A percentile compares a stretch with the other conserved stretches of the same genome.
Evolutionary conservation across 192 early-diverging fungal species (phyloP).

Genomic region (Haplosporangium gracile): DNA sequence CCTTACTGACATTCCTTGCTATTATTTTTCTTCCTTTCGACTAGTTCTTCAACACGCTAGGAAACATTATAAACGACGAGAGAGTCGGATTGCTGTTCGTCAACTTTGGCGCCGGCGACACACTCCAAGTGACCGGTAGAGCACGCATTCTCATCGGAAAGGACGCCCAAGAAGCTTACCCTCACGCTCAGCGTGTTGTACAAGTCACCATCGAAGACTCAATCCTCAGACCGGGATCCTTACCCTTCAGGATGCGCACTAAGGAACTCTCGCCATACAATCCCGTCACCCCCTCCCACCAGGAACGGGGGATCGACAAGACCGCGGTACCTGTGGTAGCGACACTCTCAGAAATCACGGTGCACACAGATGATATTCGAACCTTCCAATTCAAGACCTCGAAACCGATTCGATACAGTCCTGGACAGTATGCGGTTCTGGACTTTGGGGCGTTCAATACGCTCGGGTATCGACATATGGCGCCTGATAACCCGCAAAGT

Average conservation of each 20-base stretch:
- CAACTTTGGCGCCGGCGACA: constrained; percentile 34
- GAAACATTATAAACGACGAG: constrained; percentile 36
- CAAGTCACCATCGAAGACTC: constrained; percentile 21
- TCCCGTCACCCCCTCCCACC: constrained; percentile 7
- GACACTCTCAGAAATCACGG: constrained; percentile 14
- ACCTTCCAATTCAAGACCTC: constrained; percentile 29
- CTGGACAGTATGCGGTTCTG: constrained; percentile 47
- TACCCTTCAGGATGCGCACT: constrained; percentile 35
- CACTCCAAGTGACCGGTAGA: constrained; percentile 36
- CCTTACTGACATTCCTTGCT: not conserved
- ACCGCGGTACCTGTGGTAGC: not conserved
- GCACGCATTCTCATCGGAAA: constrained; percentile 33
- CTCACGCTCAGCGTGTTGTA: constrained; percentile 29
- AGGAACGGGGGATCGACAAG: not conserved
- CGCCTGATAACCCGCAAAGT: constrained; percentile 33
- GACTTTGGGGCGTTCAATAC: constrained; percentile 38
- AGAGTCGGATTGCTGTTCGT: constrained; percentile 31
- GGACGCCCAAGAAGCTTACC: constrained; percentile 26
- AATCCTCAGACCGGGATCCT: not conserved
- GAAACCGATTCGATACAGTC: constrained; percentile 8
- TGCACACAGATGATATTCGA: constrained; percentile 20
- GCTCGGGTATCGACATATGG: constrained; percentile 46
- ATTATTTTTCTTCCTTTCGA: not conserved
- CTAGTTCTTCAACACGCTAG: constrained; percentile 53
- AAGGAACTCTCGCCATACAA: constrained; percentile 51